phyloP scores from a whole-genome alignment of 179 eudicot species.

The Carnegiea gigantea region DNA sequence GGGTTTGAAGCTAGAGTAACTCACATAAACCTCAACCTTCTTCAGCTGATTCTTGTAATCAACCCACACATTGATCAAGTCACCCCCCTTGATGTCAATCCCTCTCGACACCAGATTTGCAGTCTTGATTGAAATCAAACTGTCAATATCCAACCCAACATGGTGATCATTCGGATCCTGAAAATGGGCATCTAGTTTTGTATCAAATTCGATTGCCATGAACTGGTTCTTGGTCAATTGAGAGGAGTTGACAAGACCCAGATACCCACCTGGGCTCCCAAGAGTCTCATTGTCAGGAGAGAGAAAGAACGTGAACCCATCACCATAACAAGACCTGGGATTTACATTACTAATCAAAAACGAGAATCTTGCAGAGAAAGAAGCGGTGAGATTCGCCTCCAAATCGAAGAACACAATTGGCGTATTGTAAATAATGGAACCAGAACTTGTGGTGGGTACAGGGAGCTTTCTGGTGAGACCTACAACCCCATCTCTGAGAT shows the following conservation, averaged over 20 bases:
- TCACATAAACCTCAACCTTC: slow-evolving; percentile 52
- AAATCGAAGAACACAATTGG: slow-evolving; percentile 63
- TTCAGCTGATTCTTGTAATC: slow-evolving; percentile 54
- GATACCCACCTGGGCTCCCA: slow-evolving; percentile 75
- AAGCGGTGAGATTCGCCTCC: slow-evolving; percentile 54
- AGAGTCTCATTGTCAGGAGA: slow-evolving; percentile 60
- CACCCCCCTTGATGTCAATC: slow-evolving; percentile 66
- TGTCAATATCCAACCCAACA: slow-evolving; percentile 77
- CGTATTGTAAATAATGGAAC: slow-evolving; percentile 58
- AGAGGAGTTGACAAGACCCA: slow-evolving; percentile 79
- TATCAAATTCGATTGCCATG: slow-evolving; percentile 80
- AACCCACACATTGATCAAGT: slow-evolving; percentile 64
- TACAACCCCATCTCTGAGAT: slow-evolving; percentile 56
- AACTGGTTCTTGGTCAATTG: slow-evolving; percentile 69
- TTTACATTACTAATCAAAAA: slow-evolving; percentile 54
- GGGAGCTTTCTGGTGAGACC: slow-evolving; percentile 62
- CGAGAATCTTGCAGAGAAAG: slow-evolving; percentile 74
- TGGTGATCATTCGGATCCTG: slow-evolving; percentile 79
- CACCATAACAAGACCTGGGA: slow-evolving; percentile 64
- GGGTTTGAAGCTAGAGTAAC: slow-evolving; percentile 51
- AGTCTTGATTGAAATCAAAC: slow-evolving; percentile 57
- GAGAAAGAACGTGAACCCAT: slow-evolving; percentile 76
- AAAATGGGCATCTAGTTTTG: slow-evolving; percentile 53
- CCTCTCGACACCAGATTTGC: slow-evolving; percentile 35
- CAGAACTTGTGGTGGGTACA: slow-evolving; percentile 80